Percentiles rank a stretch among this genome's conserved stretches.
phyloP scores from a whole-genome alignment of 495 filamentous ascomycete species.

The Margaritispora aquatica region DNA sequence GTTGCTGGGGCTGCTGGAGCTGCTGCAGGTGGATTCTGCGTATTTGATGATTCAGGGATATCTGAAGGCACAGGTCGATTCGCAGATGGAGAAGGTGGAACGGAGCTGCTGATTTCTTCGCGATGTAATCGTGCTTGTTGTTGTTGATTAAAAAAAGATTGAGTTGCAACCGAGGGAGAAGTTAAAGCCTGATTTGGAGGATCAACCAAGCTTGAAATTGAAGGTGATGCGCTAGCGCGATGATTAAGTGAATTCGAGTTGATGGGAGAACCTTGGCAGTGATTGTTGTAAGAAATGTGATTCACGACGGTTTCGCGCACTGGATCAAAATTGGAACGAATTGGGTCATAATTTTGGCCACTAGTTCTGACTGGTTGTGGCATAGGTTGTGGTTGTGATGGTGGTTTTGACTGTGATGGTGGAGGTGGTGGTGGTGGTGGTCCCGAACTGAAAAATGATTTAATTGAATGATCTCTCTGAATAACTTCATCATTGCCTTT shows the following conservation, averaged over 20 bases:
- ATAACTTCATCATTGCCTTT: conserved; percentile 36
- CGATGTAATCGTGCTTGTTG: conserved; percentile 24
- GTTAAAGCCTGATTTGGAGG: conserved; percentile 48
- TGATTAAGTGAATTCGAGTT: conserved; percentile 42
- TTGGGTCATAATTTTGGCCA: conserved; percentile 81
- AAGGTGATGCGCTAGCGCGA: conserved; percentile 79
- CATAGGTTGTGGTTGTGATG: conserved; percentile 10
- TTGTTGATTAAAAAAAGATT: conserved; percentile 33
- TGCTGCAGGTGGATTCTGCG: conserved; percentile 1
- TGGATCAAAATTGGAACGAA: conserved; percentile 64
- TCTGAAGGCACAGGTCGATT: conserved; percentile 17
- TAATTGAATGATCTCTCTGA: conserved; percentile 16
- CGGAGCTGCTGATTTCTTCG: conserved; percentile 17
- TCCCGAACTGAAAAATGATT: conserved; percentile 25
- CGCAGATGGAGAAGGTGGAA: conserved; percentile 22
- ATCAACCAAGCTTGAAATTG: conserved; percentile 85
- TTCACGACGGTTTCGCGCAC: conserved; percentile 41
- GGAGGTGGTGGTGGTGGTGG: conserved; percentile 10
- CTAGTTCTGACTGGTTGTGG: conserved; percentile 47
- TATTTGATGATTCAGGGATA: conserved; percentile 16
- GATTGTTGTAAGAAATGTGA: conserved; percentile 44
- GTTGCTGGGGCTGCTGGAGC: conserved; percentile 19
- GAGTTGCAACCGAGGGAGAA: conserved; percentile 36
- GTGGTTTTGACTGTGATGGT: no score
- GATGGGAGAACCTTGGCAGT: conserved; percentile 48